Evolutionary conservation across 768 basidiomycete species (phyloP).

Genomic region (Lyophyllum shimeji): DNA sequence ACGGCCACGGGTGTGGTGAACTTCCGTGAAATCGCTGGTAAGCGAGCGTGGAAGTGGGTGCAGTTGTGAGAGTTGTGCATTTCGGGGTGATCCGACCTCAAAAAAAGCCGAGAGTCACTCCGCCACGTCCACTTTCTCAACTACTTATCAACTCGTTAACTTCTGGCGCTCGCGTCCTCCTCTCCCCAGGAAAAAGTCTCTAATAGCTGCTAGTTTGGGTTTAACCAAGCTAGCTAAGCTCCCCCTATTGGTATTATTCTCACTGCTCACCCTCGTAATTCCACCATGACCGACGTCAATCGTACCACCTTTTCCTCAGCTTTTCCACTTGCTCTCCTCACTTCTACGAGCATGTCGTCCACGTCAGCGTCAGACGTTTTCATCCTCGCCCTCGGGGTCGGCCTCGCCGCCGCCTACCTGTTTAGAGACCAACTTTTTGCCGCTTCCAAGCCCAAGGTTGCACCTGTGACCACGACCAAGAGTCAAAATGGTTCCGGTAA

Average conservation of each 20-base stretch:
- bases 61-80: constrained; percentile 16
- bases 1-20: constrained; percentile 2
- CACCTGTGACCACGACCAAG: constrained; percentile 42
- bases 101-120: constrained; percentile 14
- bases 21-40: not conserved
- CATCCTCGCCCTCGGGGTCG: constrained; percentile 71
- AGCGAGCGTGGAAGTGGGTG: not conserved
- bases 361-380: constrained; percentile 69
- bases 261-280: constrained; percentile 15
- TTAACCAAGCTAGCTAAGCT: constrained; percentile 25
- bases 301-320: constrained; percentile 41
- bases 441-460: constrained; percentile 60
- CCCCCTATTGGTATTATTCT: constrained; percentile 21
- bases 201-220: constrained; percentile 17
- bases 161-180: constrained; percentile 15
- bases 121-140: constrained; percentile 17
- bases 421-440: constrained; percentile 81
- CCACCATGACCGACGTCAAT: constrained; percentile 32
- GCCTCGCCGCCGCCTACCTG: constrained; percentile 76
- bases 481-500: constrained; percentile 72
- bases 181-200: constrained; percentile 1
- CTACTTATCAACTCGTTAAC: constrained; percentile 12
- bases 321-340: constrained; percentile 30
- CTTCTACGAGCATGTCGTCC: constrained; percentile 49
- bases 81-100: constrained; percentile 18